These are phyloP conservation scores for Sparassis latifolia DNA, from an alignment of 1,284 basidiomycete genomes.

Conservation along the genomic window DNA sequence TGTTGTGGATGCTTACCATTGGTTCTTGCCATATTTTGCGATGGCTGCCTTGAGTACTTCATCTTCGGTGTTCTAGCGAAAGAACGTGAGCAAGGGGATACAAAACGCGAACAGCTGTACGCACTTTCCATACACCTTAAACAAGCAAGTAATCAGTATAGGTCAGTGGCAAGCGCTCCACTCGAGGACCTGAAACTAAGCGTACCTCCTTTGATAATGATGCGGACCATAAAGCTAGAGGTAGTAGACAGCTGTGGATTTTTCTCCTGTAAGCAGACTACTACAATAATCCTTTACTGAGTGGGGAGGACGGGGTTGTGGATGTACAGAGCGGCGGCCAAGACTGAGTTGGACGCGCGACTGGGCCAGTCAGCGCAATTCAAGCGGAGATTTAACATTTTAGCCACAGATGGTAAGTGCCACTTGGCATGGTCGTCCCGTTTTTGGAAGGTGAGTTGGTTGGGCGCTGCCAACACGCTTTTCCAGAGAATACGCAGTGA, in stretches of 20 bases:
- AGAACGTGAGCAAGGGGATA: slow-evolving; percentile 10
- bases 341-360: too few relatives aligned
- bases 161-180: background rate
- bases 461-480: too few relatives aligned
- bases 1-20: slow-evolving; percentile 55
- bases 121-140: slow-evolving; percentile 66
- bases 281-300: too few relatives aligned
- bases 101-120: slow-evolving; percentile 2
- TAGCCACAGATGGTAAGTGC: too few relatives aligned
- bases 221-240: slow-evolving; percentile 63
- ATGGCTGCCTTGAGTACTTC: slow-evolving; percentile 97
- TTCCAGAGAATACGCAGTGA: too few relatives aligned
- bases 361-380: too few relatives aligned
- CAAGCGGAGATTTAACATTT: too few relatives aligned
- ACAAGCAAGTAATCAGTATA: slow-evolving; percentile 1
- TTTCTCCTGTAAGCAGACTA: too few relatives aligned
- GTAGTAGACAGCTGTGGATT: background rate
- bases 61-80: slow-evolving; percentile 82
- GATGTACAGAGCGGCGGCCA: too few relatives aligned
- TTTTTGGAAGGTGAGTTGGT: too few relatives aligned
- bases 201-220: slow-evolving; percentile 90
- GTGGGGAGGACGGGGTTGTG: too few relatives aligned
- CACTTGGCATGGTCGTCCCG: too few relatives aligned
- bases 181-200: slow-evolving; percentile 12
- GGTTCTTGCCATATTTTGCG: slow-evolving; percentile 96